These are phyloP conservation scores for Pelargonium hybrid DNA, from an alignment of 441 rosid genomes.

Conservation along the genomic window DNA sequence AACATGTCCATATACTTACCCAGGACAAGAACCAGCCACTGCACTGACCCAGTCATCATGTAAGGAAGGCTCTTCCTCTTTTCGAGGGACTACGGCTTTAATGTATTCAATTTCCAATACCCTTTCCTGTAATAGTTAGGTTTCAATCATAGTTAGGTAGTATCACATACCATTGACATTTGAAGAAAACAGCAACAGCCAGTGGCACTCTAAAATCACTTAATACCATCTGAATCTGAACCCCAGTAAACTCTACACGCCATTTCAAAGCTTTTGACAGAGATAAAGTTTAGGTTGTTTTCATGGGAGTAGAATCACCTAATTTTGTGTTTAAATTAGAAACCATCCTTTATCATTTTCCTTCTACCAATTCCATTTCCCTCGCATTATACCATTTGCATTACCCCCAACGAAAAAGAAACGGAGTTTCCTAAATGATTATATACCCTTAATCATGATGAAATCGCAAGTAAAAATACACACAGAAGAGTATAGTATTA, in stretches of 20 bases:
- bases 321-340: no score
- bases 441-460: no score
- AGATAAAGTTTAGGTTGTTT: no score
- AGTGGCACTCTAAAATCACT: not conserved
- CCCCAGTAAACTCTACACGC: not conserved
- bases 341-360: no score
- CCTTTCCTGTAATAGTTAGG: constrained; percentile 49
- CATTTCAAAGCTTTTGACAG: not conserved
- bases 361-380: no score
- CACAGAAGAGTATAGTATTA: no score
- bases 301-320: no score
- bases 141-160: not conserved
- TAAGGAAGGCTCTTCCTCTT: constrained; percentile 66
- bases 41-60: constrained; percentile 99
- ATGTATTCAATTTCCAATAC: constrained; percentile 85
- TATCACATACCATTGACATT: not conserved
- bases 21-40: constrained; percentile 61
- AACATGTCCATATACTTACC: constrained; percentile 28
- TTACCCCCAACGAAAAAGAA: no score
- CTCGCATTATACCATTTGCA: no score
- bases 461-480: no score
- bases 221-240: constrained; percentile 11
- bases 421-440: no score
- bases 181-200: not conserved
- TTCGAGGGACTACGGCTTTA: constrained; percentile 72